Base-by-base conservation (phyloP, 2,329 filamentous ascomycete species). In the Pseudogymnoascus pannorum region DNA sequence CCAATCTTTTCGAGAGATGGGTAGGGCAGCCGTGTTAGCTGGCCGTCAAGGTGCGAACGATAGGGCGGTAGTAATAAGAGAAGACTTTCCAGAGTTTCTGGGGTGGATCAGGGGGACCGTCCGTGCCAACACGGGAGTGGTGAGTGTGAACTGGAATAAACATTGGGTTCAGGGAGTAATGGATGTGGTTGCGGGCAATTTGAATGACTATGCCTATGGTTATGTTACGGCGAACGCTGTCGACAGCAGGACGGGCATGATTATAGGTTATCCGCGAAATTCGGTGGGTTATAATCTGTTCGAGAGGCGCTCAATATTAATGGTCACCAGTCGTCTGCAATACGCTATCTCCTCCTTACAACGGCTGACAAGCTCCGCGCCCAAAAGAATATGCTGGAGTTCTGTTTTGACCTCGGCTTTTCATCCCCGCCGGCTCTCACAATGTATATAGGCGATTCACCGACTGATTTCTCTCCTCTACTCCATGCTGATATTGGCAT, bases 401-500 rank as follows among this genome's bases (percentile, higher is more conserved):
- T 61, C 6, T 11, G 12, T 4, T 66, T 31, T 6, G 20, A 20
- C 2, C 12, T 16, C 64, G 22, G 14, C 4, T 1, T 11, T 12
- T 9, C 11, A 26, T 9, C 36, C 35, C 11, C 54, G 40, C 20
- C 22, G 20, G 11, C 6, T 44, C 22, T 57, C 35, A 2, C 59
- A 58, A 16, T 71, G 2, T 72, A 72, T 62, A 63, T 71, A 42
- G 71, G 71, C 2, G 71, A 72, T 62, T 70, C 68, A 3, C 61
- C 61, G 7, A 71, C 68, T 26, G 71, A 72, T 58, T 58, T 72
- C 4, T 70, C 70, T 60, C 71, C 70, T 54, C 64, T 72, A 26
- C 62, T 64, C 7, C 62, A 66, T 16, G 59, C 63, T 51, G 60
- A 61, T 58, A 61, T 69, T 1, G 60, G 58, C 2, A 68, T 69